These are phyloP conservation scores for Phytophthora brassicae DNA, from an alignment of 352 stramenopile species.

Conservation along the genomic window DNA sequence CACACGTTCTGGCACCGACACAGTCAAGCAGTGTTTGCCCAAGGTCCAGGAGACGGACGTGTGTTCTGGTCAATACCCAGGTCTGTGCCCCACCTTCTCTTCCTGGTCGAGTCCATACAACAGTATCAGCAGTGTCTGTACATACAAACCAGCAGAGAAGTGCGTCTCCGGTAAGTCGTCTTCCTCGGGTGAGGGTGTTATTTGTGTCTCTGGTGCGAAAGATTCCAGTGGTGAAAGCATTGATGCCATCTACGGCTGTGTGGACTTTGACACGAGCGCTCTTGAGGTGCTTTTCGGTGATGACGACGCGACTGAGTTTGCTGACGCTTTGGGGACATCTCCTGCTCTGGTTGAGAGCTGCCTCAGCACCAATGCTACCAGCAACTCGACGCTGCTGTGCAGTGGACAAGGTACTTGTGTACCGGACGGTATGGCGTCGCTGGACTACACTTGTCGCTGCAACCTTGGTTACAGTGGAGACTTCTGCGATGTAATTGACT, in stretches of 20 bases:
- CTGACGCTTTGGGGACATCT: constrained; percentile 51
- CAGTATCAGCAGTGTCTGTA: constrained; percentile 77
- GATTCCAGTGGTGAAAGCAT: constrained; percentile 45
- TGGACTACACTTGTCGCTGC: constrained; percentile 69
- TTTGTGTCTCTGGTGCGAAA: constrained; percentile 51
- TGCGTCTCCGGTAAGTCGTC: constrained; percentile 54
- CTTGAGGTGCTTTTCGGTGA: constrained; percentile 63
- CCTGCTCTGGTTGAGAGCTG: constrained; percentile 45
- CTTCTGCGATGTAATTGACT: constrained; percentile 58
- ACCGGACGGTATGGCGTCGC: constrained; percentile 35
- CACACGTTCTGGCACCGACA: constrained; percentile 51
- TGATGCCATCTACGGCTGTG: constrained; percentile 71
- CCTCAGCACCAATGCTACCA: constrained; percentile 51
- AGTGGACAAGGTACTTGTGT: constrained; percentile 68
- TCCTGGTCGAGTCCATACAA: constrained; percentile 70
- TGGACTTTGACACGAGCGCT: constrained; percentile 57
- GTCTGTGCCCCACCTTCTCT: constrained; percentile 70
- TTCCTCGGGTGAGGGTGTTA: constrained; percentile 40
- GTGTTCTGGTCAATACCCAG: constrained; percentile 63
- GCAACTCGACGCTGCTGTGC: constrained; percentile 55
- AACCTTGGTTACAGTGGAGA: constrained; percentile 73
- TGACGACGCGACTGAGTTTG: constrained; percentile 50
- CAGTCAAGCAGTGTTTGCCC: constrained; percentile 74
- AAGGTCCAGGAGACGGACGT: constrained; percentile 60
- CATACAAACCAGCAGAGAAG: constrained; percentile 71